phyloP scores from a whole-genome alignment of 345 rosid genomes.

The Salix arbutifolia region DNA sequence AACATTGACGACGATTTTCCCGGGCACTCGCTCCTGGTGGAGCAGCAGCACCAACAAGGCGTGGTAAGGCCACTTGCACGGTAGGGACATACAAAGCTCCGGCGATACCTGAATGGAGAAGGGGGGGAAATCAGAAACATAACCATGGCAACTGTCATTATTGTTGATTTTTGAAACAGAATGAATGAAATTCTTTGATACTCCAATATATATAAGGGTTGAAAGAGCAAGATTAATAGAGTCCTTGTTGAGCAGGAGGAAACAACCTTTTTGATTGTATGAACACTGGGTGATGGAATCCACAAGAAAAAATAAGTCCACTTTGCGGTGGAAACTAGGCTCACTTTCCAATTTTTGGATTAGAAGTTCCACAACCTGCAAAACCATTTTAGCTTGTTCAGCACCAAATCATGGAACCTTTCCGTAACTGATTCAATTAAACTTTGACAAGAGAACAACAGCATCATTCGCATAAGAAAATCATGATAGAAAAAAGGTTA shows the following conservation, averaged over 20 bases:
- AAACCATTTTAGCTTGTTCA: background rate
- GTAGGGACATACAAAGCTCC: slow-evolving; percentile 82
- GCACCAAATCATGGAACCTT: background rate
- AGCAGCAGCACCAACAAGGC: slow-evolving; percentile 91
- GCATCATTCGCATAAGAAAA: background rate
- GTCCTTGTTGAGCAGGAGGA: background rate
- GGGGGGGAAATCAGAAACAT: background rate
- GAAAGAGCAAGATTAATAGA: background rate
- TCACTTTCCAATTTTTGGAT: slow-evolving; percentile 83
- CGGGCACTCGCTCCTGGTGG: slow-evolving; percentile 81
- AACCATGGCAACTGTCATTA: background rate
- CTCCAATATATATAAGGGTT: background rate
- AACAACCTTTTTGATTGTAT: slow-evolving; percentile 74
- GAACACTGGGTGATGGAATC: slow-evolving; percentile 96
- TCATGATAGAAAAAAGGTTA: background rate
- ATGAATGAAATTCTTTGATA: background rate
- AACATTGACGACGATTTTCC: slow-evolving; percentile 96
- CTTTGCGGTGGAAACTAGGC: slow-evolving; percentile 74
- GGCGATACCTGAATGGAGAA: slow-evolving; percentile 51
- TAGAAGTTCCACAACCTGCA: slow-evolving; percentile 90
- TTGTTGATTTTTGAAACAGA: background rate
- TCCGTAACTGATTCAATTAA: background rate
- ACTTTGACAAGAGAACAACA: background rate
- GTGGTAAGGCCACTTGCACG: slow-evolving; percentile 87
- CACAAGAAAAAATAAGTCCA: slow-evolving; percentile 89